phyloP scores from a whole-genome alignment of 495 filamentous ascomycete genomes.

The Astrothelium macrocarpum region DNA sequence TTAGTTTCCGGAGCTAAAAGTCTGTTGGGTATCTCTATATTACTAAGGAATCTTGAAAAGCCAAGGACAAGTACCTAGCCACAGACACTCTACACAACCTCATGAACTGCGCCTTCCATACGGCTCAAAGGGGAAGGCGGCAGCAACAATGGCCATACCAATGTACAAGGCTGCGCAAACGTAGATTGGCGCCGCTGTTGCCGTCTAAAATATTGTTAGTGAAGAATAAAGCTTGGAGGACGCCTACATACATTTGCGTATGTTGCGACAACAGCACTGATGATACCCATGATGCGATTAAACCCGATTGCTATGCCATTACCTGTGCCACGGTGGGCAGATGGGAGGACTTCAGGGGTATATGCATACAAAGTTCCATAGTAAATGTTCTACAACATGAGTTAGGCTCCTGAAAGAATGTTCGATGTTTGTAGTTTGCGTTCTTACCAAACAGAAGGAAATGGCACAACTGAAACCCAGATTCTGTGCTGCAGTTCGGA shows the following conservation, averaged over 20 bases:
- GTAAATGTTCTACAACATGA: slow-evolving; percentile 9
- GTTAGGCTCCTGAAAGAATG: neutral
- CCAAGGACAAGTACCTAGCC: neutral
- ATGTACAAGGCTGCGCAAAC: slow-evolving; percentile 58
- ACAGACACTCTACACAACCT: neutral
- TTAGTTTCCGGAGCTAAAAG: no score
- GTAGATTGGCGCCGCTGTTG: slow-evolving; percentile 54
- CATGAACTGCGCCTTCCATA: slow-evolving; percentile 58
- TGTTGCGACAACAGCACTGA: slow-evolving; percentile 56
- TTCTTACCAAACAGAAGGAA: slow-evolving; percentile 45
- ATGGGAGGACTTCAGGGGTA: slow-evolving; percentile 51
- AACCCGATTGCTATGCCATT: slow-evolving; percentile 60
- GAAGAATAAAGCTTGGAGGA: neutral
- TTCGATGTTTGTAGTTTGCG: neutral
- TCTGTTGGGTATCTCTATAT: neutral
- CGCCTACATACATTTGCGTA: slow-evolving; percentile 9
- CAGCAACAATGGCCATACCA: slow-evolving; percentile 52
- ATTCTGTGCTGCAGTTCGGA: slow-evolving; percentile 49
- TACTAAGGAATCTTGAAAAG: neutral
- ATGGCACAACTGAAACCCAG: slow-evolving; percentile 57
- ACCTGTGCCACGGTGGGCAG: slow-evolving; percentile 59
- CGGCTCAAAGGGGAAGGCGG: slow-evolving; percentile 61
- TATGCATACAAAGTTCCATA: slow-evolving; percentile 52
- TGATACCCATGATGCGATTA: slow-evolving; percentile 64
- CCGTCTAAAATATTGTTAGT: slow-evolving; percentile 29